Evolutionary conservation across 768 basidiomycete genomes (phyloP), one percentile per base, ranked within the genome.

Genomic region (Kondoa subrosea): DNA sequence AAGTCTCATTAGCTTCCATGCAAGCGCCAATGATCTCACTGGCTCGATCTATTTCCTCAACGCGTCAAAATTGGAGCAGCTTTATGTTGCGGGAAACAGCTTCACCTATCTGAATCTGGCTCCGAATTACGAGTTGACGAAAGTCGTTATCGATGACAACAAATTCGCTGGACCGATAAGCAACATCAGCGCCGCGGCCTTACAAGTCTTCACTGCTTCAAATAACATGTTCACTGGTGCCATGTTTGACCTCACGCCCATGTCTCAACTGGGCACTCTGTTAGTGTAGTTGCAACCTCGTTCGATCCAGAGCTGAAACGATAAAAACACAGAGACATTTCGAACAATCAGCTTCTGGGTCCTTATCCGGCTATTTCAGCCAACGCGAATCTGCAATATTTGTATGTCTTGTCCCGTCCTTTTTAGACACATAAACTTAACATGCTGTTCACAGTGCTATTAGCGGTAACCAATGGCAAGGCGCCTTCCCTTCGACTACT

Each of bases 101-200:
- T 67, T 72, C 58, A 64, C 67, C 16, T 64, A 66, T 16, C 58
- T 72, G 31, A 66, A 66, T 56, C 30, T 67, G 4, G 57, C 59
- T 17, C 34, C 33, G n/a, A 66, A 66, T 16, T 26, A 56, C 8
- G 71, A 63, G 1, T 62, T 72, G 21, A 57, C 34, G 3, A 60
- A 65, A 57, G 21, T 72, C 63, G 66, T 61, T 12, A 34, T 72
- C 1, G 71, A 71, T 32, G 66, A 66, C 66, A 72, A 72, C 40
- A 1, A 29, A n/a, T 27, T 72, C 4, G 63, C 29, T n/a, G 67
- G 67, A 14, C 15, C 16, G 12, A n/a, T 72, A 14, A 68, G 69
- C 3, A 66, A 70, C 34, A 58, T 69, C 1, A 34, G n/a, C 14
- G 50, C 70, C 29, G 29, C 62, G 0, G 57, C n/a, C 1, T 57